Evolutionary conservation across 2,329 filamentous ascomycete genomes (phyloP), one percentile per base, ranked within the genome.

Genomic region (Cadophora malorum): DNA sequence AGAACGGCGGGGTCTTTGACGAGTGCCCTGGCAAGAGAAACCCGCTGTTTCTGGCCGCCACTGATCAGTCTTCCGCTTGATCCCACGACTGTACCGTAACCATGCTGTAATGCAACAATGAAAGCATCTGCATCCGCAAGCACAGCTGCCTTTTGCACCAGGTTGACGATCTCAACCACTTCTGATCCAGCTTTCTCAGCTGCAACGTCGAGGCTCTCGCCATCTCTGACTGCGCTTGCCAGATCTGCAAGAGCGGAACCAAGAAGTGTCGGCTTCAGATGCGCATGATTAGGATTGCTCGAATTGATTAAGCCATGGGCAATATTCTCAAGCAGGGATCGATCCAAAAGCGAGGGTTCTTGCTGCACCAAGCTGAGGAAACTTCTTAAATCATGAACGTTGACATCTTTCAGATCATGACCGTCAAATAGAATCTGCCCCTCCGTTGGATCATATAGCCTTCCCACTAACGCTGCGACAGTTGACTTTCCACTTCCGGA

Each of bases 11-110:
- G 87, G 38, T 88, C 81, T 6, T 84, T 81, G 38, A 89, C 83
- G 21, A 75, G 67, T 28, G 69, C 70, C 41, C 91, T 84, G 1
- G 91, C 91, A 69, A 94, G 93, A 3, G 91, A 90, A n/a, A 96
- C 84, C 1, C 93, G 86, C 76, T 96, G 92, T 8, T 91, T 85
- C 76, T 96, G 92, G 0, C 93, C 92, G n/a, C 92, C 91, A 19
- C 90, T 93, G 1, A 96, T 88, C 76, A 45, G 83, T 82, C 31
- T 68, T 10, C 71, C 68, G 3, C 59, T 66, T 25, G 67, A 64
- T 8, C 71, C 71, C 6, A 73, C 65, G 6, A 64, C 28, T 12
- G 74, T 75, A 12, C 71, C 67, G 28, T 73, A 73, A 14, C 73
- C 74, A 50, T 66, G 31, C 35, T 66, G 58, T 19, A 66, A 41